Evolutionary conservation across 257 asterid genomes (phyloP), one percentile per base, ranked within the genome.

Genomic region (Henckelia pumila): DNA sequence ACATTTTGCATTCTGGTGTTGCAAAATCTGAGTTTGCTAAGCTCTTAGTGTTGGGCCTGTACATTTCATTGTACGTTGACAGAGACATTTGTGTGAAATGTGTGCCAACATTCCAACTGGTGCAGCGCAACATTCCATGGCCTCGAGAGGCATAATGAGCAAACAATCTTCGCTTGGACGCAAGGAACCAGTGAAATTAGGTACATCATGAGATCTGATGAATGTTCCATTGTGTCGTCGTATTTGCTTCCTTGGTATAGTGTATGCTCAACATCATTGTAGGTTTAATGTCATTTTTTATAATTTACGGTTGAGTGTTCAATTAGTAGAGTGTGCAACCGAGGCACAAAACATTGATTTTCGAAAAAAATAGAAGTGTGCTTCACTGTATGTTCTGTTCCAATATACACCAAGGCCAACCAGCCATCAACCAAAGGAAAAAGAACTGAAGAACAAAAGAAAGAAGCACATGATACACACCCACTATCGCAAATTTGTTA

Each of bases 1-100:
- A 65, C 99, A 94, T 75, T 79, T 67, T 69, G 76, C 89, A 0
- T 81, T 82, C 77, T 94, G 99, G 99, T 94, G 99, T 72, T 68
- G 92, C 78, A 79, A 90, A 77, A 70, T 62, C 19, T 93, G 82
- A 93, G 66, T 59, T 61, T 47, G 20, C 21, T 5, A 0, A 47
- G 8, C 21, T 5, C 55, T 14, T 47, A 21, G 55, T 17, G 21
- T 11, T 47, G 8, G 21, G 8, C 19, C 55, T 47, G 9, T 44
- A 16, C 55, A 6, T 16, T 47, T 47, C 20, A 47, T 5, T 16
- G 20, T 47, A 17, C 20, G 21, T 47, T 0, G 50, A 40, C 7
- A 40, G 50, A 40, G 50, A 40, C 55, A 47, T 47, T 47, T 47
- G 8, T 47, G 55, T 47, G 55, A 47, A 16, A 40, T 14, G 52